Percentiles rank a stretch among this genome's conserved stretches.
Conservation (phyloP, 192 early-diverging fungal species). For the Rhizophagus sp. region DNA sequence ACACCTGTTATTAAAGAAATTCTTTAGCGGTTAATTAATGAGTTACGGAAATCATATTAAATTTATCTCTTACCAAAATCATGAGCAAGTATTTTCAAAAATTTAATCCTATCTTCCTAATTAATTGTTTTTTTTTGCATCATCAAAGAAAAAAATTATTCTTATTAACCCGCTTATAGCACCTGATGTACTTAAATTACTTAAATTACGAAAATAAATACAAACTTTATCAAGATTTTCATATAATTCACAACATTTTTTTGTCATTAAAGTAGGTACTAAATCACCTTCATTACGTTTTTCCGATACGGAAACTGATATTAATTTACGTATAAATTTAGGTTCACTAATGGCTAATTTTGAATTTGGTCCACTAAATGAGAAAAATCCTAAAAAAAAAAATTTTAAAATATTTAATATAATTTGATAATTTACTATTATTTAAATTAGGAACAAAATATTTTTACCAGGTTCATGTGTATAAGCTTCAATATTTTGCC, state of each 20-base stretch:
- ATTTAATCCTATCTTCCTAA: conserved; percentile 46
- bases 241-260: conserved; percentile 61
- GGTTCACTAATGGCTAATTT: conserved; percentile 34
- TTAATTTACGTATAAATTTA: conserved; percentile 41
- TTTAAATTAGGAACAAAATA: neutral
- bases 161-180: neutral
- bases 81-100: conserved; percentile 49
- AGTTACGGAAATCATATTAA: neutral
- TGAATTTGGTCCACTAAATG: conserved; percentile 16
- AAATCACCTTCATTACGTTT: conserved; percentile 53
- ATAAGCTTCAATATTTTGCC: conserved; percentile 9
- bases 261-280: conserved; percentile 49
- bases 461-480: conserved; percentile 10
- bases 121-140: neutral
- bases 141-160: neutral
- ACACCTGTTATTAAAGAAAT: conserved; percentile 34
- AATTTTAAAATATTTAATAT: too few species aligned
- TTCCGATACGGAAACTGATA: conserved; percentile 45
- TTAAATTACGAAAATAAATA: neutral
- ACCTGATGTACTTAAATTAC: too few species aligned
- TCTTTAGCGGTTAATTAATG: neutral
- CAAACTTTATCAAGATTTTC: conserved; percentile 44
- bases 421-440: too few species aligned
- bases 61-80: conserved; percentile 41
- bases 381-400: conserved; percentile 24